Evolutionary conservation across 129 eudicot genomes (phyloP), one percentile per base, ranked within the genome.

Genomic region (Smallanthus sonchifolius): DNA sequence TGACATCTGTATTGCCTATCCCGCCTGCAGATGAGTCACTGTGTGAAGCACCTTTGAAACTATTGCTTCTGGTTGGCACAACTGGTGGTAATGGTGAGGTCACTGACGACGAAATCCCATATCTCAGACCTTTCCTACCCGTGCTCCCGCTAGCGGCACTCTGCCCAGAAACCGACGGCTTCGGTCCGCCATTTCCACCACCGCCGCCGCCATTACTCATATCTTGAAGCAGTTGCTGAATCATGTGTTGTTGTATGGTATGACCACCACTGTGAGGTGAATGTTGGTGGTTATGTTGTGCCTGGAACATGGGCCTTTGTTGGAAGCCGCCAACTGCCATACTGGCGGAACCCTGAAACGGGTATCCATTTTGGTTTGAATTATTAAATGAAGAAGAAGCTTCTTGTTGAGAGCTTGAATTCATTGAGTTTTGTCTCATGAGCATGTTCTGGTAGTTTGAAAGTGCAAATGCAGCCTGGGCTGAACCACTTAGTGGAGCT

Each of bases 391-490:
- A 81, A 37, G 96, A 79, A n/a, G 96, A 80, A 19, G 91, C 86
- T 67, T 94, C 99, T 67, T 85, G 96, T 55, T 85, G 89, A 11
- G 84, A 55, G 67, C 80, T 86, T 82, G 96, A 83, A 74, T 85
- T 86, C 79, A 88, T 78, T 0, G 97, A 91, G 82, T 75, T 94
- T 60, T 91, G 97, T 79, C 96, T 85, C 88, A 71, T 84, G 67
- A 94, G 74, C 81, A 82, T 34, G 72, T 81, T 88, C 69, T 86
- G 97, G 85, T 80, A 88, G 85, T 80, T 88, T 2, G 91, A 71
- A 14, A 76, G 74, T 3, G 90, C 88, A 68, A 81, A 37, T 52
- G 96, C 91, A 34, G 94, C 91, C 34, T 86, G 90, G 42, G 89
- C 84, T 10, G 96, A 77, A 39, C 97, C 92, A 75, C 75, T 81